phyloP scores from a whole-genome alignment of 2,329 filamentous ascomycete species.

The Penicillium hordei region DNA sequence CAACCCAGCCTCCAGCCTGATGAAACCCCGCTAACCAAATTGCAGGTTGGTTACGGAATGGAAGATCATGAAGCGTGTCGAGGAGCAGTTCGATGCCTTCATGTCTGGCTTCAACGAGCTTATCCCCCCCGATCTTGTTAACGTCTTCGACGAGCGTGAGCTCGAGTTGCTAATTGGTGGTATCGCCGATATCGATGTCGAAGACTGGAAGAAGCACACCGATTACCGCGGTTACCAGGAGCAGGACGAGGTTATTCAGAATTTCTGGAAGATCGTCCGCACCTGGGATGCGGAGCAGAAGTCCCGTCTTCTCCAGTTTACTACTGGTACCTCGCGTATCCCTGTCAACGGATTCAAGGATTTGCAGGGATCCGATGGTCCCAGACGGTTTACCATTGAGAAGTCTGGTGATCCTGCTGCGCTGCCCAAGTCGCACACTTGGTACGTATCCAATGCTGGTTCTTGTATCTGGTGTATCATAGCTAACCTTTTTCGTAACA shows the following conservation, averaged over 20 bases:
- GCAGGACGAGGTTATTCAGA: conserved; percentile 92
- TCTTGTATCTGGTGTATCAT: not conserved
- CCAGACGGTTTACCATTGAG: conserved; percentile 94
- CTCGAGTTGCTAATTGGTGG: conserved; percentile 94
- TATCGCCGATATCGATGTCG: conserved; percentile 99
- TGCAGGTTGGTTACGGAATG: conserved; percentile 88
- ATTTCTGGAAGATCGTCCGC: conserved; percentile 96
- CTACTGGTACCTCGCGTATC: conserved; percentile 94
- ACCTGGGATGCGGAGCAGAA: conserved; percentile 99
- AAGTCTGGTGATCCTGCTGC: conserved; percentile 91
- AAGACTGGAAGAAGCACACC: conserved; percentile 99
- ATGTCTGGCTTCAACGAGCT: conserved; percentile 97
- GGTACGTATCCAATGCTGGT: conserved; percentile 60
- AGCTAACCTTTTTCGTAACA: conserved; percentile 23
- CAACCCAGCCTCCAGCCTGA: too few relatives aligned
- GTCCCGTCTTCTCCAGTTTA: conserved; percentile 91
- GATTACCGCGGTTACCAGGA: conserved; percentile 99
- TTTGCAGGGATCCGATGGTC: conserved; percentile 93
- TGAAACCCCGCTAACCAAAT: not conserved
- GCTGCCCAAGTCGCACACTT: conserved; percentile 95
- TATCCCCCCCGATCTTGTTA: conserved; percentile 93
- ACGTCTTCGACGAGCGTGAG: conserved; percentile 97
- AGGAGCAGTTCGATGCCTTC: conserved; percentile 97
- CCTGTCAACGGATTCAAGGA: conserved; percentile 99
- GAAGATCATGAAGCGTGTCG: conserved; percentile 97